Evolutionary conservation across 2,329 filamentous ascomycete species (phyloP).

Genomic region (Trichoderma citrinoviride): DNA sequence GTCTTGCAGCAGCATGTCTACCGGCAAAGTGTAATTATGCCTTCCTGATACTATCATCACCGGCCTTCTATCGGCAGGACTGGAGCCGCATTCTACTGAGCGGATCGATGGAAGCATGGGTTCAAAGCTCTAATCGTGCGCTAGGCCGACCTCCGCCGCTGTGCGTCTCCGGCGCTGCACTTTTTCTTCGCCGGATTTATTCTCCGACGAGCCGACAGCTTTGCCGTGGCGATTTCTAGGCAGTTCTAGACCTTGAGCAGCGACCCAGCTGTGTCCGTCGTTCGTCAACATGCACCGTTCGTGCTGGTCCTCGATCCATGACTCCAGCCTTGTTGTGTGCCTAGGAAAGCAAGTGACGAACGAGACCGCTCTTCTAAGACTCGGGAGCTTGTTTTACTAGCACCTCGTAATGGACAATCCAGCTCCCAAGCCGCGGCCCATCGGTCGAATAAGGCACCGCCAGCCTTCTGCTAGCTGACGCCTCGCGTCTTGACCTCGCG

Average conservation of each 20-base stretch:
- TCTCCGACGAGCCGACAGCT: not conserved
- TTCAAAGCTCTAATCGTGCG: not conserved
- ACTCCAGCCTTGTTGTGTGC: not conserved
- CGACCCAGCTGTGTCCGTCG: not conserved
- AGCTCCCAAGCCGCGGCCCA: not conserved
- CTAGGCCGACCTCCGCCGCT: constrained; percentile 1
- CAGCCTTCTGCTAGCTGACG: constrained; percentile 2
- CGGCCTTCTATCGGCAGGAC: not conserved
- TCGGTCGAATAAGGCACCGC: not conserved
- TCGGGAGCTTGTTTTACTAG: constrained; percentile 15
- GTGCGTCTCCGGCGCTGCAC: not conserved
- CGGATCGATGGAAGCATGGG: constrained; percentile 9
- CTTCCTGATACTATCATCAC: not conserved
- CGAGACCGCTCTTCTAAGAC: not conserved
- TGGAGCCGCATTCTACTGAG: not conserved
- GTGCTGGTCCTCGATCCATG: not conserved
- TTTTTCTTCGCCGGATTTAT: not conserved
- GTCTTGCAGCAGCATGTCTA: too few species aligned
- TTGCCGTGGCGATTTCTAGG: not conserved
- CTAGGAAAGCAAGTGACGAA: not conserved
- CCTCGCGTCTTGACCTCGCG: not conserved
- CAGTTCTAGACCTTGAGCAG: constrained; percentile 1
- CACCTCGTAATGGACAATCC: constrained; percentile 10
- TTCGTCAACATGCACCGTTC: not conserved
- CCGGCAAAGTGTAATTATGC: too few species aligned